Evolutionary conservation across 345 rosid species (phyloP).

Genomic region (Syzygium grande): DNA sequence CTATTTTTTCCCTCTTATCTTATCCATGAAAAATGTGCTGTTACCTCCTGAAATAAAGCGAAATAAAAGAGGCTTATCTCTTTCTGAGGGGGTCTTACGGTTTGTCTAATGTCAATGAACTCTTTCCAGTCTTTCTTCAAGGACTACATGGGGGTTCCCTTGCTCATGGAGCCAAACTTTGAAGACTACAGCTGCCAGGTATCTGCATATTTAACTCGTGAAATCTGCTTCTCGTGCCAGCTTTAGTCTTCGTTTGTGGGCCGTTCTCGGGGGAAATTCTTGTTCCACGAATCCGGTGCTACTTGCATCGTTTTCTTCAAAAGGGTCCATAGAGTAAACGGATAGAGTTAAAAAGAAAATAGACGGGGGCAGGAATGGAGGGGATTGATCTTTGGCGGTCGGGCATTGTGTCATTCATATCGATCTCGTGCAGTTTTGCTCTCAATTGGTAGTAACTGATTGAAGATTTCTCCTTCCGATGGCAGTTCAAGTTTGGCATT

Average conservation of each 20-base stretch:
- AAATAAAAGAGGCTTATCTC: background rate
- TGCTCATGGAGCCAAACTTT: slow-evolving; percentile 89
- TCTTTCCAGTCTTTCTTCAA: slow-evolving; percentile 57
- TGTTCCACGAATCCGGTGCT: background rate
- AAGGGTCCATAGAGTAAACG: background rate
- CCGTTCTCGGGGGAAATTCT: background rate
- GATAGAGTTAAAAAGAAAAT: background rate
- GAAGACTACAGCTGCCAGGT: slow-evolving; percentile 88
- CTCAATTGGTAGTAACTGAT: background rate
- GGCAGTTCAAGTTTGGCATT: slow-evolving; percentile 80
- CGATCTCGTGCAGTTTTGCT: background rate
- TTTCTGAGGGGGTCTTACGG: background rate
- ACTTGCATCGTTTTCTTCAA: background rate
- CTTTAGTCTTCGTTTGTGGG: background rate
- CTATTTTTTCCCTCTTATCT: background rate
- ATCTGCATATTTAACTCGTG: background rate
- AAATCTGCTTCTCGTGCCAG: background rate
- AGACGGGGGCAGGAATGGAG: background rate
- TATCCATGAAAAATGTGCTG: background rate
- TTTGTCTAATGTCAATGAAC: background rate
- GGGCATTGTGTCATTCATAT: background rate
- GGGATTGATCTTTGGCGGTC: background rate
- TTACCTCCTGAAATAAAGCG: background rate
- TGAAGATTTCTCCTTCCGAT: background rate
- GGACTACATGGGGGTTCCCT: slow-evolving; percentile 81